Evolutionary conservation across 169 alveolate genomes (phyloP), one percentile per base, ranked within the genome.

Genomic region (Babesia ovis): DNA sequence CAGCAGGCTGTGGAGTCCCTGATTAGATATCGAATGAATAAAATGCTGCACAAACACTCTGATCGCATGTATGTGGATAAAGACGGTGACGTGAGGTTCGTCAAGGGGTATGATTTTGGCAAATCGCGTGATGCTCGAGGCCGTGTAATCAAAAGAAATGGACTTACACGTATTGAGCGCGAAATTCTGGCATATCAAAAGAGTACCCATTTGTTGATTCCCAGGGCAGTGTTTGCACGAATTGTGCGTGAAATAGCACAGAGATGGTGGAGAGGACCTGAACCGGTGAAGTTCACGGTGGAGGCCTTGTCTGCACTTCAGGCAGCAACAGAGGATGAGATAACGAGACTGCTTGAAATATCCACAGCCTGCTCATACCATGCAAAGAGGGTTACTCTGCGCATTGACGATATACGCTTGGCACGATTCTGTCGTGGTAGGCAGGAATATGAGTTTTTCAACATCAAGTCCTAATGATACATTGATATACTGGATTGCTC

Each of bases 341-440:
- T 81, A 22, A 81, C 75, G 4, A 53, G 73, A 16, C 56, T 81
- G 12, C 68, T 81, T 16, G 89, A 81, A 42, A 81, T 72, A 22
- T 81, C 89, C 11, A 81, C 89, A 1, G 89, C 85, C 1, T 72
- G 84, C 23, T 81, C 89, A 18, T 55, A 72, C 31, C 89, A 81
- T 46, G 89, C 89, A 20, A 81, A 81, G 69, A 48, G 89, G 39
- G 54, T 81, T 25, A 81, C 89, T 2, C 80, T 81, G 50, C 54
- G 84, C 41, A 68, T 81, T 11, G 89, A 81, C 46, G 89, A 81
- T 56, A 81, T 81, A 85, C 59, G 89, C 23, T 69, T 81, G 61
- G 89, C 89, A 41, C 58, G 89, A 29, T 81, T 81, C 75, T 81
- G 89, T 68, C 53, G 89, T 16, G 89, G 89, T 16, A 27, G 89